Evolutionary conservation across 495 filamentous ascomycete genomes (phyloP), one percentile per base, ranked within the genome.

Genomic region (Hypoxylon fuscum): DNA sequence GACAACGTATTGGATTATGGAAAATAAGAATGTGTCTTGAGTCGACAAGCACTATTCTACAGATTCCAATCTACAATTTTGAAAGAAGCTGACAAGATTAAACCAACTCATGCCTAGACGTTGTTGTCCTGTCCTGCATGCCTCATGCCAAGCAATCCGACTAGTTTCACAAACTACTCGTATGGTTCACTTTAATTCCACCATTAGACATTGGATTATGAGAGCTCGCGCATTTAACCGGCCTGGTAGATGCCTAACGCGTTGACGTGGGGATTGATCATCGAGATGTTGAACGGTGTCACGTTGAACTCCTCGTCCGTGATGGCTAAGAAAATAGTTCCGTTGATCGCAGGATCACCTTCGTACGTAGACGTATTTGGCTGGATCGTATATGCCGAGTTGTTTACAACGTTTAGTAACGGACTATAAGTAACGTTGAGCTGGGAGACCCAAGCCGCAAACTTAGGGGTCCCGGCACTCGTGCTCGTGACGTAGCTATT

Each of bases 371-470:
- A 77, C 14, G 81, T 67, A 53, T 79, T 75, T 0, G 91, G 93
- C 77, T 97, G 92, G 50, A 81, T 81, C 0, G 91, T 90, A 62
- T 76, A 86, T 0, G 88, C 91, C 1, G 74, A 76, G 49, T 83
- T 85, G 14, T 75, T 72, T 5, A 78, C 74, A 1, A 80, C 77
- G 46, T 87, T 68, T 4, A 72, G 81, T 59, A 96, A 73, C 0
- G 87, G 79, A 1, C 91, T 85, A 72, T 96, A 96, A 0, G 92
- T 96, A 20, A 92, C 79, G 62, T 97, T 96, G 27, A 96, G 76
- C 82, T 96, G 92, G n/a, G 77, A 80, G 7, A 89, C 84, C 91
- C 90, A 97, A 0, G 83, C 83, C 1, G 93, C 93, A 34, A 81
- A 97, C 35, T 72, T 71, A 0, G 91, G 88, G 2, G 68, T 58